A percentile compares a stretch with the other conserved stretches of the same genome.
Evolutionary conservation across 2,329 filamentous ascomycete genomes (phyloP).

Genomic region (Neonectria coccinea): DNA sequence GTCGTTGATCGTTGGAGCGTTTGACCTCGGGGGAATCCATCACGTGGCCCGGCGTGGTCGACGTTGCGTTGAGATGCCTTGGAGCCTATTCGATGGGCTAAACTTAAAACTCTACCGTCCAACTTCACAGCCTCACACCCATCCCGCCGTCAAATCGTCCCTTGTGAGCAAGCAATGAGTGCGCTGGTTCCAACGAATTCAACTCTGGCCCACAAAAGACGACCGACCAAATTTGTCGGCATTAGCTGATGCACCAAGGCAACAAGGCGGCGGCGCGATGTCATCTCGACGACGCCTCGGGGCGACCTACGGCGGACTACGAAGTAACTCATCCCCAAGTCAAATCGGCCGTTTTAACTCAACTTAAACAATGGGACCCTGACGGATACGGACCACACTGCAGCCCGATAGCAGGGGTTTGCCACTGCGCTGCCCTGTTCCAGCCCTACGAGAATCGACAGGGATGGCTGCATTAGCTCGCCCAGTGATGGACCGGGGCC

Average conservation of each 20-base stretch:
- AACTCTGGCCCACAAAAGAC: conserved; percentile 2
- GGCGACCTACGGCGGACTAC: conserved; percentile 14
- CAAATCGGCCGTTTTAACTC: background rate
- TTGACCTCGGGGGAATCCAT: background rate
- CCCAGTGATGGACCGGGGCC: conserved; percentile 40
- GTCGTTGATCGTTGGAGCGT: no score
- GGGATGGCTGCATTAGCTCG: conserved; percentile 41
- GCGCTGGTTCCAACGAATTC: background rate
- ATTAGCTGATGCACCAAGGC: conserved; percentile 15
- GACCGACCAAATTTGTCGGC: conserved; percentile 6
- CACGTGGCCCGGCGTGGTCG: background rate
- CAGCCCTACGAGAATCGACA: conserved; percentile 42
- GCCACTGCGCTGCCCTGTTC: conserved; percentile 28
- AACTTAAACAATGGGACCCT: background rate
- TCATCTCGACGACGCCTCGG: conserved; percentile 22
- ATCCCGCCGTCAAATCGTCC: background rate
- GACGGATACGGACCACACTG: background rate
- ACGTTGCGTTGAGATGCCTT: background rate
- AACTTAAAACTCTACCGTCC: background rate
- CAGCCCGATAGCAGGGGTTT: background rate
- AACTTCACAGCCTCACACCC: background rate
- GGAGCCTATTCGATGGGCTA: background rate
- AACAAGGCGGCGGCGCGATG: conserved; percentile 22
- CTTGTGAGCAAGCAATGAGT: background rate
- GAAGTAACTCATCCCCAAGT: background rate